Base-by-base conservation (phyloP, 495 filamentous ascomycete genomes). In the Hypoxylon lienhwacheense region DNA sequence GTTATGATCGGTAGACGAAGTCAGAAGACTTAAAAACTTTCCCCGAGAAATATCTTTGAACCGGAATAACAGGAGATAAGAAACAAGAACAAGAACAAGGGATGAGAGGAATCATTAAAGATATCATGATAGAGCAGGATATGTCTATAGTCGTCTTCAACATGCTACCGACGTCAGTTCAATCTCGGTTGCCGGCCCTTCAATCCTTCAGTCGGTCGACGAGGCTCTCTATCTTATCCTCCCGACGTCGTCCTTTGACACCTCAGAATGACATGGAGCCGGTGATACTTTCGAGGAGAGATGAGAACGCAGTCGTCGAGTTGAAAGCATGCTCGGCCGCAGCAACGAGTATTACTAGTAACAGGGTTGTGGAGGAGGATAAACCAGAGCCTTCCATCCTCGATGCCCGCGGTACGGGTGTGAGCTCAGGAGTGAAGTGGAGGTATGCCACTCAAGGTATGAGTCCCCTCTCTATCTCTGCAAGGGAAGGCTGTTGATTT, bases 401-500 rank as follows among this genome's bases (percentile, higher is more conserved):
- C 19, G 43, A 40, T 7, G 7, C 31, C n/a, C 28, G n/a, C 12
- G 26, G 43, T 20, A 16, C 49, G 1, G 43, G 22, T 36, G 14
- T 20, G 5, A 35, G 17, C n/a, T 60, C 65, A 16, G 64, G 64
- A 1, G 57, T 72, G 24, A 63, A 64, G 21, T 70, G 67, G 67
- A 58, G 44, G 25, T 66, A 68, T 55, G 67, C 63, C 1, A 52
- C 45, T 10, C 67, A 70, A 66, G 67, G 67, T 70, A 55, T 22
- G 60, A 37, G 49, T 7, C 11, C 41, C 34, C 14, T 4, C 11
- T 34, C 15, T 10, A 10, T 33, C 19, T 26, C 2, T 26, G n/a
- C 12, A 12, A 24, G 4, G 26, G 17, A 32, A 21, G 19, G 5
- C 26, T 50, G 10, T 31, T 55, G 11, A 60, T 40, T 20, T 7